Base-by-base conservation (phyloP, 208 protist genomes). In the Acanthamoeba comandoni region DNA sequence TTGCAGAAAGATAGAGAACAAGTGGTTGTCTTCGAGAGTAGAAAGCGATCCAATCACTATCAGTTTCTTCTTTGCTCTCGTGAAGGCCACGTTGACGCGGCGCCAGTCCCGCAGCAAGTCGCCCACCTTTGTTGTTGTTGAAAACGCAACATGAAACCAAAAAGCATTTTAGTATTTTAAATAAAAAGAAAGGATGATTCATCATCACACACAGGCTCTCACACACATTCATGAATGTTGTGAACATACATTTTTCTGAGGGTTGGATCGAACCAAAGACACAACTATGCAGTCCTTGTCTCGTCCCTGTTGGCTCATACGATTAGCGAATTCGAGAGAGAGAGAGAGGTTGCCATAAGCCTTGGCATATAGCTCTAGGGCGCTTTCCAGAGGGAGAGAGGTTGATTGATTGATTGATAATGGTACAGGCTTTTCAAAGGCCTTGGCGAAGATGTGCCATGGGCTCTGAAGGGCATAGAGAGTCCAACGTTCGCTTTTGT, bases 71-170 rank as follows among this genome's bases (percentile, higher is more conserved):
- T 97, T 97, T 31, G 97, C 96, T 22, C 97, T 92, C 13, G 97
- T 98, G 29, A 98, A 87, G 19, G 97, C 97, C 1, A 98, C 97
- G 91, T 98, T 98, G 26, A 98, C 51, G 22, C 97, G 71, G 8
- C 96, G 80, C 97, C 96, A 98, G 93, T 98, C 97, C 1, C 65
- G 24, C 12, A 97, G 62, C n/a, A 97, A 92, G 12, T 95, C 92
- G 49, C 97, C 97, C 31, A 97, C 84, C 58, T 94, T 8, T 31
- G 17, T 88, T 92, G 9, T 22, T 53, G 73, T 79, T 24, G 39
- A 75, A 2, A 57, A 91, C 4, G 77, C 49, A 4, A 9, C 51
- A 43, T 2, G 49, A 51, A 9, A 75, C 84, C 0, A 48, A 58
- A n/a, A n/a, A n/a, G n/a, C n/a, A n/a, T n/a, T n/a, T n/a, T n/a